Percentiles rank a stretch among this genome's conserved stretches.
phyloP scores from a whole-genome alignment of 2,329 filamentous ascomycete species.

The Paramyrothecium sp. region DNA sequence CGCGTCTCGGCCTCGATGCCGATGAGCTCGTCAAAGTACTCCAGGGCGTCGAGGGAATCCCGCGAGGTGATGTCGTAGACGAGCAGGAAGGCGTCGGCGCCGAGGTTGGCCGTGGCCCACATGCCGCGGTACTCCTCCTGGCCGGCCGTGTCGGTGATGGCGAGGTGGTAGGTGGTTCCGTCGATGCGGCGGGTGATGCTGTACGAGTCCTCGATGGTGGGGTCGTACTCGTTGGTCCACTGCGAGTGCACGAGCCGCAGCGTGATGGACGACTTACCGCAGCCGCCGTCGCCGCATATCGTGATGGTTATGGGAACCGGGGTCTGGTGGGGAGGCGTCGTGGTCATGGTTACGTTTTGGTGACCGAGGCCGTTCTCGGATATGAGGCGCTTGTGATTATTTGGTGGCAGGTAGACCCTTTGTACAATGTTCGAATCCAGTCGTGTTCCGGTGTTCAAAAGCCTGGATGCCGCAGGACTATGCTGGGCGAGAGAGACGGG shows the following conservation, averaged over 20 bases:
- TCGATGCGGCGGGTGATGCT: conserved; percentile 78
- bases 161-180: conserved; percentile 76
- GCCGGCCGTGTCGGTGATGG: conserved; percentile 81
- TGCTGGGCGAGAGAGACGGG: too few species aligned
- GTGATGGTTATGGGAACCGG: conserved; percentile 69
- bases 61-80: conserved; percentile 82
- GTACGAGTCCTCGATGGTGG: conserved; percentile 82
- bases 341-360: not conserved
- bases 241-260: conserved; percentile 77
- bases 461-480: too few species aligned
- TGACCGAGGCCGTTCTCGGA: not conserved
- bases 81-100: conserved; percentile 78
- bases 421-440: too few species aligned
- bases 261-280: conserved; percentile 83
- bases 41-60: conserved; percentile 67
- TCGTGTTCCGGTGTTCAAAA: too few species aligned
- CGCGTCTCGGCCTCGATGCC: conserved; percentile 76
- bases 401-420: too few species aligned
- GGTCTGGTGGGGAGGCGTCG: conserved; percentile 14
- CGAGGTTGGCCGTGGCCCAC: conserved; percentile 77
- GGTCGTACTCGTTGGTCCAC: conserved; percentile 83
- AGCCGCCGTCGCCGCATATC: conserved; percentile 83
- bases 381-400: too few species aligned
- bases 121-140: conserved; percentile 88
- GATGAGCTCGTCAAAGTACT: conserved; percentile 80